Base-by-base conservation (phyloP, 1,284 basidiomycete genomes). In the Ceratobasidium sp. region DNA sequence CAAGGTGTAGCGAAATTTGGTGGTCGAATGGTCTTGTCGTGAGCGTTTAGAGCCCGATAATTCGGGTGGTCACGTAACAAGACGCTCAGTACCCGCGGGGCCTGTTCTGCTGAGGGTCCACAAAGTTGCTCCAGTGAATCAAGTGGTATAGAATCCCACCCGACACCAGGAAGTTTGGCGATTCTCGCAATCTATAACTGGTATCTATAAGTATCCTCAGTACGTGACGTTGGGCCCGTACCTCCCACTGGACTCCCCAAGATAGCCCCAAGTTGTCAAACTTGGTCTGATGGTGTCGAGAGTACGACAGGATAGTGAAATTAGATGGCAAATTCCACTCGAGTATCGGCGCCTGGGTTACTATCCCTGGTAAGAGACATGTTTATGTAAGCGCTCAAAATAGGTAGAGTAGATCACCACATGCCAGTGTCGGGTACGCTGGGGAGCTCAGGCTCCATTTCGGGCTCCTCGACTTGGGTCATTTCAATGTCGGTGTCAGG, bases 211-310 rank as follows among this genome's bases (percentile, higher is more conserved):
- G 1, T 29, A 27, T 29, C 51, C 13, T 53, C 24, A 29, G 6
- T 9, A 29, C 19, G 8, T 6, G 27, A 22, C 19, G 29, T 2
- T n/a, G 24, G 8, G 9, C 22, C 7, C 13, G 19, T 31, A 41
- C 69, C 69, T 73, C 69, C 69, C 69, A 77, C 46, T 77, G 76
- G 1, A 75, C 76, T 31, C 34, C 61, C 76, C 76, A 77, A 2
- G 76, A 43, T 3, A 77, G 34, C 22, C 54, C 61, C n/a, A 74
- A 29, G 16, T 48, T 58, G 37, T 76, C 76, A 61, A 76, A 76
- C 51, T 29, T 54, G 9, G 51, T 24, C 8, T 64, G 65, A 58
- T 75, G 74, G 2, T 11, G n/a, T 2, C 14, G 14, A 2, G 76
- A 76, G 27, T 75, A 39, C 7, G 74, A 74, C 0, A 76, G 24